These are phyloP conservation scores for Chaetomium sp. DNA, from an alignment of 2,329 filamentous ascomycete species.

Conservation along the genomic window DNA sequence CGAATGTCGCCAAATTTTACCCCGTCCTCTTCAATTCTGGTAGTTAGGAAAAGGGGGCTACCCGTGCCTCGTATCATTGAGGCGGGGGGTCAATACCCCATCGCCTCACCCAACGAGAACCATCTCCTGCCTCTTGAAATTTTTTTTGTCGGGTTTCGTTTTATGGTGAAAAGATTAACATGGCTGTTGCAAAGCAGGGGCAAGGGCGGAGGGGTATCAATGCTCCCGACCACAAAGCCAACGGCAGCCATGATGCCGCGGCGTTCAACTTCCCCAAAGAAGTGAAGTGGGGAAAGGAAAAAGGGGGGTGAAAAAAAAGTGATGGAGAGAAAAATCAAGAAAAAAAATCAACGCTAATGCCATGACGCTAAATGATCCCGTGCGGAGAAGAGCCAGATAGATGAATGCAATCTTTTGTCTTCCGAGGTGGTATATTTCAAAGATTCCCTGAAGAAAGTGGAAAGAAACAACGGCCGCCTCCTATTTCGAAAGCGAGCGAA, in stretches of 20 bases:
- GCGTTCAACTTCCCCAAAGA: constrained; percentile 13
- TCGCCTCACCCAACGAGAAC: constrained; percentile 8
- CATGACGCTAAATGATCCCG: constrained; percentile 36
- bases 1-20: constrained; percentile 3
- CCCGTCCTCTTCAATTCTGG: constrained; percentile 1
- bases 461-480: constrained; percentile 10
- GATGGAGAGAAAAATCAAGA: constrained; percentile 19
- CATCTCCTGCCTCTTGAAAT: neutral
- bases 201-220: constrained; percentile 15
- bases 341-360: constrained; percentile 42
- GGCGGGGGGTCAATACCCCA: constrained; percentile 4
- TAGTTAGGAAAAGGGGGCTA: neutral
- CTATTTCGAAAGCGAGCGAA: neutral
- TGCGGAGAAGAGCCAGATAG: constrained; percentile 32
- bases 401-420: constrained; percentile 40
- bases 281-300: constrained; percentile 7
- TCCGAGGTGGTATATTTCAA: constrained; percentile 34
- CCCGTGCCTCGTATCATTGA: constrained; percentile 8
- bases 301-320: constrained; percentile 17
- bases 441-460: constrained; percentile 19
- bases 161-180: constrained; percentile 18
- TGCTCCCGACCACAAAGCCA: constrained; percentile 6
- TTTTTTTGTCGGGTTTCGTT: constrained; percentile 22
- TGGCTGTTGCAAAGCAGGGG: constrained; percentile 18
- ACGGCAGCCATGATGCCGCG: constrained; percentile 12